phyloP scores from a whole-genome alignment of 2,329 filamentous ascomycete genomes.

The Aureobasidium sp. region DNA sequence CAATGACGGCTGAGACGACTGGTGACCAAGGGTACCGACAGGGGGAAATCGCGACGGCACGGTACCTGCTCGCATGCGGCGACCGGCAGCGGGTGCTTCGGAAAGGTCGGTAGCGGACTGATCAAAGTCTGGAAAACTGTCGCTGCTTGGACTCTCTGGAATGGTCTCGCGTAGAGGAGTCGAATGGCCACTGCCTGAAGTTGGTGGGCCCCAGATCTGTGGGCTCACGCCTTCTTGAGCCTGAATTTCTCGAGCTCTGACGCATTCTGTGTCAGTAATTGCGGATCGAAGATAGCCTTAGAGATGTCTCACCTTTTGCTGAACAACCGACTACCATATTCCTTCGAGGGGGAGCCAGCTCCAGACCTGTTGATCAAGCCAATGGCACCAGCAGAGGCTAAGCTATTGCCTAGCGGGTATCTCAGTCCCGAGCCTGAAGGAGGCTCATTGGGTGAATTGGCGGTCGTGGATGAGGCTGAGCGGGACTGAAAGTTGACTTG shows the following conservation, averaged over 20 bases:
- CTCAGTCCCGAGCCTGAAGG: conserved; percentile 53
- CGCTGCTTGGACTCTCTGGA: conserved; percentile 83
- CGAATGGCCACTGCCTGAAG: conserved; percentile 91
- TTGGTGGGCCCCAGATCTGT: conserved; percentile 82
- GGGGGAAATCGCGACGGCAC: conserved; percentile 92
- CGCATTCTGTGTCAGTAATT: conserved; percentile 2
- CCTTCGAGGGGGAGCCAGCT: conserved; percentile 93
- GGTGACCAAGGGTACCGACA: conserved; percentile 53
- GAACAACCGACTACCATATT: conserved; percentile 73
- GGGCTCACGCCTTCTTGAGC: conserved; percentile 80
- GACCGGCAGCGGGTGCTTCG: conserved; percentile 54
- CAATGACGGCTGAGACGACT: conserved; percentile 49
- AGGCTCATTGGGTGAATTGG: conserved; percentile 71
- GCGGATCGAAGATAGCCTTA: neutral
- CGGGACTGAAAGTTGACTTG: conserved; percentile 60
- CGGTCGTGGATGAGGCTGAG: conserved; percentile 71
- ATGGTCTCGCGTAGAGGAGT: conserved; percentile 96
- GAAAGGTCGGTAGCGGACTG: conserved; percentile 57
- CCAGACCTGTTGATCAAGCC: conserved; percentile 61
- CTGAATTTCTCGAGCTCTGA: conserved; percentile 89
- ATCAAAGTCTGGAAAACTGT: conserved; percentile 88
- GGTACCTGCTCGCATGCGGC: conserved; percentile 84
- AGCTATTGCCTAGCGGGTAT: conserved; percentile 61
- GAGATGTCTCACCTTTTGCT: conserved; percentile 70
- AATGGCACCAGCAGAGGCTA: conserved; percentile 44